Evolutionary conservation across 345 rosid genomes (phyloP), one percentile per base, ranked within the genome.

Genomic region (Orychophragmus violaceus): DNA sequence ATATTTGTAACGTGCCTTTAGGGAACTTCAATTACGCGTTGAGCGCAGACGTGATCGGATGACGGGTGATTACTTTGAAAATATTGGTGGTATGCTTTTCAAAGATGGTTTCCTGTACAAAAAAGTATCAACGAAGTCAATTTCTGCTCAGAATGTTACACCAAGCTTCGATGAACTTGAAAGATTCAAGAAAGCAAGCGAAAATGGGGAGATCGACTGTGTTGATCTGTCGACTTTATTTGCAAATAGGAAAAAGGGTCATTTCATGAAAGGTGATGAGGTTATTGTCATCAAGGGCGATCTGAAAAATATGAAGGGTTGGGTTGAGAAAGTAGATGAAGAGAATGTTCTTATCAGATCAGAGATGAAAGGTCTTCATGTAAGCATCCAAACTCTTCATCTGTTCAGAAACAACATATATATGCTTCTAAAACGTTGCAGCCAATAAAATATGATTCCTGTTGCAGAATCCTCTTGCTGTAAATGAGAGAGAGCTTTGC

Each of bases 311-410:
- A 72, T 89, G 41, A 87, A 87, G 79, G 98, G 96, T 27, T 81
- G 93, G 96, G 89, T 89, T 58, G 96, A 92, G 84, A 92, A 87
- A 74, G 96, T 89, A 13, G 98, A 92, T 66, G 95, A 91, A 81
- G 90, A 85, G 57, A 89, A 81, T 81, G 89, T 87, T 46, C 84
- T 82, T 72, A 84, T 92, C 70, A 82, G 79, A 74, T 85, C 96
- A 23, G 85, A 82, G 66, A 78, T 83, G 85, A 82, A 87, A 80
- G 96, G 77, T 70, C 95, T 91, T 75, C 87, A 90, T 39, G 95
- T 89, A 82, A 85, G 88, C 44, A 62, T 72, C 57, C 44, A 23
- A 10, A 50, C 22, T 18, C 37, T 59, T 58, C 33, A 17, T 18
- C 44, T 41, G 3, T 5, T 52, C 42, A 49, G 6, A 8, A 25